These are phyloP conservation scores for Globisporangium camurandrum DNA, from an alignment of 352 stramenopile species.

Conservation along the genomic window DNA sequence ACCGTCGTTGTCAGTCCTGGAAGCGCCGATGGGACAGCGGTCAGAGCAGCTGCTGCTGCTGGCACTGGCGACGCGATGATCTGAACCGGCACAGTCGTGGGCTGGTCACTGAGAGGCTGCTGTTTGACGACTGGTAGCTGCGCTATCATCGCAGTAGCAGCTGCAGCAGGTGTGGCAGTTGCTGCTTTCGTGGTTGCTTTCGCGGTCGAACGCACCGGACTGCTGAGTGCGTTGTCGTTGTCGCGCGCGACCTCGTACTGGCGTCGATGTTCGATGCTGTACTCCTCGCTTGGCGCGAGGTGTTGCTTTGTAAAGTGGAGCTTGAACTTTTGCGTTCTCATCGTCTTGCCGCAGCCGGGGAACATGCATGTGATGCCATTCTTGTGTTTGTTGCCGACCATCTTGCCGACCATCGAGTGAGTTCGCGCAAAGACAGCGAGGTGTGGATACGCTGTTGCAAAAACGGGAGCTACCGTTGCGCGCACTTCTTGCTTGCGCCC, in stretches of 20 bases:
- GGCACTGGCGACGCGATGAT: slow-evolving; percentile 1
- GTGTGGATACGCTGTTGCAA: too few species aligned
- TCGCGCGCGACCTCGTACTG: slow-evolving; percentile 71
- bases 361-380: slow-evolving; percentile 83
- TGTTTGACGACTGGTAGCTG: not conserved
- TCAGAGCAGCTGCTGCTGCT: slow-evolving; percentile 2
- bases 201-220: too few species aligned
- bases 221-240: slow-evolving; percentile 26
- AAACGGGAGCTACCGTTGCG: too few species aligned
- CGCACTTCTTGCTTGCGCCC: too few species aligned
- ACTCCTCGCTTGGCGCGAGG: slow-evolving; percentile 66
- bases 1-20: slow-evolving; percentile 1
- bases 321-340: slow-evolving; percentile 87
- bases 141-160: slow-evolving; percentile 5
- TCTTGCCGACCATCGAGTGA: too few species aligned
- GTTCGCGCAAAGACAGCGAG: too few species aligned
- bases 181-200: too few species aligned
- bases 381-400: slow-evolving; percentile 79
- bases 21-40: not conserved
- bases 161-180: slow-evolving; percentile 1
- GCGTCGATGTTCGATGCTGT: slow-evolving; percentile 68
- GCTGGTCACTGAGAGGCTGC: too few species aligned
- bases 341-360: slow-evolving; percentile 72
- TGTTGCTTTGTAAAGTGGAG: slow-evolving; percentile 75
- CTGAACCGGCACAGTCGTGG: not conserved